Base-by-base conservation (phyloP, 306 rosid species). In the Quercus aquifolioides region DNA sequence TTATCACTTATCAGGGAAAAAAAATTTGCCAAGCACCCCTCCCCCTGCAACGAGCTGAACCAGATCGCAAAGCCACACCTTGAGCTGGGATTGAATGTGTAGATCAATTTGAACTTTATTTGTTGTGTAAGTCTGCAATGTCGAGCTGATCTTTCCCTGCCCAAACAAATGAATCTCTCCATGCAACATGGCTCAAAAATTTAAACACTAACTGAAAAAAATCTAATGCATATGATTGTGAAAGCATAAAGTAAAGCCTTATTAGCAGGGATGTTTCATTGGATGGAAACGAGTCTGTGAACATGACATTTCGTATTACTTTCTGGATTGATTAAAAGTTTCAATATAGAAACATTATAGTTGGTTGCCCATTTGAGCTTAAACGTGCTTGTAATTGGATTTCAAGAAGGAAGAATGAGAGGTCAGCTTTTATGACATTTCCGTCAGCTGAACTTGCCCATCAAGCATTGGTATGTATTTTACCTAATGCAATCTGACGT, bases 381-480 rank as follows among this genome's bases (percentile, higher is more conserved):
- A 23, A 68, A 4, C 31, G 15, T 80, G 38, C 69, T 21, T 10
- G 21, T 49, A 70, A 52, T 3, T 80, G 69, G 74, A 81, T 92
- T 82, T 83, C 97, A 91, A 97, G 99, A 92, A 86, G 98, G 99
- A 86, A 87, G 98, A 86, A 95, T 95, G 98, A 91, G 94, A 84
- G 98, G 96, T 70, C 99, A 95, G 97, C 97, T 3, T 92, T 95
- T 80, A 59, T 95, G 83, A 95, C 98, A 60, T 91, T 95, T 83
- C 98, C 99, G 52, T 88, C 97, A 17, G 71, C 82, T 81, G 96
- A 92, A 75, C 83, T 91, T 79, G 97, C 98, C 78, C 95, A 89
- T 82, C 87, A 69, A 72, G 99, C 94, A 71, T 85, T 94, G 92
- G 98, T 94, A 84, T 55, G 86, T 80, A 72, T 74, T 76, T 74